These are phyloP conservation scores for Phialophora chinensis DNA, from an alignment of 2,329 filamentous ascomycete species.

Conservation along the genomic window DNA sequence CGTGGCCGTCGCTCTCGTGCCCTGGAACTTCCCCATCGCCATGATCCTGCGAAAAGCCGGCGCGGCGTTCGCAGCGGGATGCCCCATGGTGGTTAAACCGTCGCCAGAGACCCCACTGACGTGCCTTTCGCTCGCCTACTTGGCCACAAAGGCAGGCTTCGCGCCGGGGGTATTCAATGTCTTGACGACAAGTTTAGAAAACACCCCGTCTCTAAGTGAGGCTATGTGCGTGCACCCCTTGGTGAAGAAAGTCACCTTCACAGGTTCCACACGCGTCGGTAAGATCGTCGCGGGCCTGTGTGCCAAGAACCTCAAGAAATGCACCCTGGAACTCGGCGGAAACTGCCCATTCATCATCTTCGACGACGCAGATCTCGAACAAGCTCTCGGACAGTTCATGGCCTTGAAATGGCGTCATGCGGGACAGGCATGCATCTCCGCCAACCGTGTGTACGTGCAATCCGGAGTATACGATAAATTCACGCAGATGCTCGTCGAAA, in stretches of 20 bases:
- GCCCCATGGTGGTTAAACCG: slow-evolving; percentile 75
- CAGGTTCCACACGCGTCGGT: slow-evolving; percentile 65
- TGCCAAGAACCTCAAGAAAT: slow-evolving; percentile 66
- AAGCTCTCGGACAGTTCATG: slow-evolving; percentile 50
- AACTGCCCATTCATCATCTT: slow-evolving; percentile 71
- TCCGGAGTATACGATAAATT: slow-evolving; percentile 58
- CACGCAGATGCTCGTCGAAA: slow-evolving; percentile 59
- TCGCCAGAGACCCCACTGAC: slow-evolving; percentile 70
- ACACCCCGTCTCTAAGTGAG: slow-evolving; percentile 49
- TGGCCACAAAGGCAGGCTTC: slow-evolving; percentile 63
- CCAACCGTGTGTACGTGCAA: slow-evolving; percentile 55
- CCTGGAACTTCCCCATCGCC: slow-evolving; percentile 75
- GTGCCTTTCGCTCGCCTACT: slow-evolving; percentile 58
- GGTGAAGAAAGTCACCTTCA: slow-evolving; percentile 67
- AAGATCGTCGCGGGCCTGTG: slow-evolving; percentile 67
- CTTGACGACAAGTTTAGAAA: slow-evolving; percentile 58
- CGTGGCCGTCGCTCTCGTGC: slow-evolving; percentile 70
- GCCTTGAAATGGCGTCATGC: slow-evolving; percentile 52
- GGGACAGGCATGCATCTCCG: slow-evolving; percentile 53
- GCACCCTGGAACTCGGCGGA: slow-evolving; percentile 68
- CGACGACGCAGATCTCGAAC: slow-evolving; percentile 66
- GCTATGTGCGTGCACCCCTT: slow-evolving; percentile 63
- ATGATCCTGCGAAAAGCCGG: slow-evolving; percentile 72
- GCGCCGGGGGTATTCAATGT: slow-evolving; percentile 67
- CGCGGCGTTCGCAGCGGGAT: slow-evolving; percentile 72